Conservation (phyloP, 441 rosid species). For the Metrosideros polymorpha region DNA sequence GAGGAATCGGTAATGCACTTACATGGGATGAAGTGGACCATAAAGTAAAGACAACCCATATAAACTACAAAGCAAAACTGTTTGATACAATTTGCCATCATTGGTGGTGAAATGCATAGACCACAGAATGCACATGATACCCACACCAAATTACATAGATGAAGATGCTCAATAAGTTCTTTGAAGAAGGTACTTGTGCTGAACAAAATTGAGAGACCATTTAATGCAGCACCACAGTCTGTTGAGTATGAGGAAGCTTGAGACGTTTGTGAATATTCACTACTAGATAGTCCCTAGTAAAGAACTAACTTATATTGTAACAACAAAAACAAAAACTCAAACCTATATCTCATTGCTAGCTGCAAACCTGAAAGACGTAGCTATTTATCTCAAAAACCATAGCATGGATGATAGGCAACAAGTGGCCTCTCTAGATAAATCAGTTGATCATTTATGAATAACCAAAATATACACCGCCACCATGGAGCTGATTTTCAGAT, state of each 20-base stretch:
- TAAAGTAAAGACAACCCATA: background rate
- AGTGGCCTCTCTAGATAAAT: background rate
- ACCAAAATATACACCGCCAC: background rate
- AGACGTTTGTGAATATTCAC: background rate
- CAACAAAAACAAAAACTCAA: background rate
- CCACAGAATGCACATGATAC: background rate
- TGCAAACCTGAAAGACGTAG: background rate
- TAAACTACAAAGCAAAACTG: background rate
- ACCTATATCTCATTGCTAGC: background rate
- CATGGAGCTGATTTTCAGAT: background rate
- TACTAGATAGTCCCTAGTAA: background rate
- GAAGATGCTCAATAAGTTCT: background rate
- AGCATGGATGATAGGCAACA: background rate
- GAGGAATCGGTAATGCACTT: too few species aligned
- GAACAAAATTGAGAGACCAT: background rate
- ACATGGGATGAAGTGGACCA: too few species aligned
- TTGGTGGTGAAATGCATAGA: background rate
- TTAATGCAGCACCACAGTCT: background rate
- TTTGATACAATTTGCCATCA: background rate
- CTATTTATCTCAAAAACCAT: background rate
- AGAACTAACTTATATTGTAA: background rate
- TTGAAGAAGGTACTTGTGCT: background rate
- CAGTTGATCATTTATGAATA: background rate
- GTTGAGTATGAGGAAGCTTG: background rate
- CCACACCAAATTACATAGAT: background rate